phyloP scores from a whole-genome alignment of 768 basidiomycete genomes.

The Suillus discolor region DNA sequence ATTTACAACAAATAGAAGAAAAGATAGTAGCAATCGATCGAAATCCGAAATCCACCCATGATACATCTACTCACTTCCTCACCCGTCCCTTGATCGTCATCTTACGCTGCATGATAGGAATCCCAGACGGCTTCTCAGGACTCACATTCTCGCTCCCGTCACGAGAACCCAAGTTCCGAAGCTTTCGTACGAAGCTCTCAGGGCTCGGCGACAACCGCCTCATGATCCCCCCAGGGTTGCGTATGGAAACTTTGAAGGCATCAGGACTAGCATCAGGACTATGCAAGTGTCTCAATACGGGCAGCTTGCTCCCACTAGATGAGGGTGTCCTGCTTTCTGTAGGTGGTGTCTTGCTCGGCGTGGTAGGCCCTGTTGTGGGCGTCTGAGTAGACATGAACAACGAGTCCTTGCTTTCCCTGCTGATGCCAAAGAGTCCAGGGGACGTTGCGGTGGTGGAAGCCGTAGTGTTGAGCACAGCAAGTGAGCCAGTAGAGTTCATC shows the following conservation, averaged over 20 bases:
- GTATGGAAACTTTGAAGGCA: conserved; percentile 13
- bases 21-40: background rate
- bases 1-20: background rate
- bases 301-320: conserved; percentile 31
- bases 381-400: conserved; percentile 29
- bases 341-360: conserved; percentile 28
- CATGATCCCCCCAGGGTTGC: conserved; percentile 8
- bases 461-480: conserved; percentile 14
- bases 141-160: conserved; percentile 21
- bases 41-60: background rate
- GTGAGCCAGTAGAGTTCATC: conserved; percentile 7
- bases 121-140: conserved; percentile 28
- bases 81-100: conserved; percentile 30
- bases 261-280: conserved; percentile 30
- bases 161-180: conserved; percentile 25
- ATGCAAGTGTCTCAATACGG: conserved; percentile 28
- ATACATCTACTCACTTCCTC: conserved; percentile 13
- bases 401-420: conserved; percentile 21
- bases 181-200: conserved; percentile 24
- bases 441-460: conserved; percentile 16
- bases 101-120: conserved; percentile 30
- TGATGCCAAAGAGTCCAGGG: conserved; percentile 7
- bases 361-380: conserved; percentile 22
- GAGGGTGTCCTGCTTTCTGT: background rate
- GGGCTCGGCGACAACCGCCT: conserved; percentile 15